Evolutionary conservation across 305 asterid genomes (phyloP).

Genomic region (Solanum hybrid): DNA sequence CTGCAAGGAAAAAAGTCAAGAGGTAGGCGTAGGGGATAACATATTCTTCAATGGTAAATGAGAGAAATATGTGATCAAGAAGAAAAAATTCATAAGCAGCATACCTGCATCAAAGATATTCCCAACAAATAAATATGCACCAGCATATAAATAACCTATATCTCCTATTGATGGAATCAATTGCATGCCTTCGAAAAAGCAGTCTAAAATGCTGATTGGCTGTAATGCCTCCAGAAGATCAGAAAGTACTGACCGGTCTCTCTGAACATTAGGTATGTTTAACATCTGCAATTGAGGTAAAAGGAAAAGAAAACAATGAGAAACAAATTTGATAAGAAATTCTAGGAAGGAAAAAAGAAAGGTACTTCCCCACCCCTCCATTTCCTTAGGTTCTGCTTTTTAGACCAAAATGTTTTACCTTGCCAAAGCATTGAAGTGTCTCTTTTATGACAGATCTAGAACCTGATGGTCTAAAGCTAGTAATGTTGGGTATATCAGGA

Average conservation of each 20-base stretch:
- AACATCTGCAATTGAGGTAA: conserved; percentile 38
- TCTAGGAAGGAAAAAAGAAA: background rate
- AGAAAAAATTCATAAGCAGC: conserved; percentile 10
- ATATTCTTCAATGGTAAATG: background rate
- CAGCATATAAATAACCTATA: conserved; percentile 53
- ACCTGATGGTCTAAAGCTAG: conserved; percentile 36
- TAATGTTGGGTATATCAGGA: conserved; percentile 39
- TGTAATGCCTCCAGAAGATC: conserved; percentile 70
- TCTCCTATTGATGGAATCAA: conserved; percentile 51
- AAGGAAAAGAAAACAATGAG: conserved; percentile 13
- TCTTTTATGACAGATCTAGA: conserved; percentile 44
- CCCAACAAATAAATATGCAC: conserved; percentile 57
- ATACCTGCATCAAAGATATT: conserved; percentile 54
- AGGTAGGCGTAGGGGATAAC: background rate
- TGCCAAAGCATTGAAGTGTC: conserved; percentile 74
- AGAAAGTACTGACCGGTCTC: conserved; percentile 39
- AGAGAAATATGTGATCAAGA: background rate
- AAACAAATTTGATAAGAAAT: background rate
- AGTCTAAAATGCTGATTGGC: conserved; percentile 37
- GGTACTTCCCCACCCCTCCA: background rate
- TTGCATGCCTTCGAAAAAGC: conserved; percentile 49
- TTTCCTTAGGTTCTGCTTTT: background rate
- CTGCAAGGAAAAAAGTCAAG: conserved; percentile 34
- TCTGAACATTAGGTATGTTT: conserved; percentile 47
- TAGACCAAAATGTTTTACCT: conserved; percentile 33